Percentiles rank a stretch among this genome's conserved stretches.
phyloP scores from a whole-genome alignment of 1,284 basidiomycete species.

The Leccinum griseonigrum region DNA sequence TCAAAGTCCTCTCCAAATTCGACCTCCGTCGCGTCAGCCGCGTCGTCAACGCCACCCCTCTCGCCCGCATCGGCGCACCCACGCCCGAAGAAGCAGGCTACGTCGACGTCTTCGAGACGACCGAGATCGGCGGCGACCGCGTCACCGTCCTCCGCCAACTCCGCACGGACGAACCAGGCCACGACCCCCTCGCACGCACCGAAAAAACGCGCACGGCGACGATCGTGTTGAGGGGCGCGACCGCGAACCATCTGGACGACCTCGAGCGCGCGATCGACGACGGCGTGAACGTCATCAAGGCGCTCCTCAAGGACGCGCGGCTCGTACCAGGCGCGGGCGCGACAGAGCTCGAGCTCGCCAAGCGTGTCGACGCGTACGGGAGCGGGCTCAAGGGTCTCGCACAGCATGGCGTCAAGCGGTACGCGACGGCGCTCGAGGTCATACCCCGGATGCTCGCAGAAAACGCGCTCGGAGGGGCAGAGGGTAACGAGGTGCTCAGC shows the following conservation, averaged over 20 bases:
- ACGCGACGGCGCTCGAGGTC: slow-evolving; percentile 89
- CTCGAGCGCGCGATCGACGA: slow-evolving; percentile 96
- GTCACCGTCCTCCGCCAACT: slow-evolving; percentile 96
- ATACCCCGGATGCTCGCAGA: slow-evolving; percentile 93
- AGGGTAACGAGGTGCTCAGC: slow-evolving; percentile 91
- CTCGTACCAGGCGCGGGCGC: slow-evolving; percentile 96
- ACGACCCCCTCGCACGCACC: slow-evolving; percentile 39
- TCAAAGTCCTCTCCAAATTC: slow-evolving; percentile 98
- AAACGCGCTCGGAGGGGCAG: slow-evolving; percentile 88
- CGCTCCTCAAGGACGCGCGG: slow-evolving; percentile 86
- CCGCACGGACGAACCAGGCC: slow-evolving; percentile 56
- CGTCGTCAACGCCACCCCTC: slow-evolving; percentile 93
- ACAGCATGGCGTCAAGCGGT: slow-evolving; percentile 94
- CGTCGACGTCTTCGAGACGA: slow-evolving; percentile 92
- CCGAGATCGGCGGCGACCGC: slow-evolving; percentile 96
- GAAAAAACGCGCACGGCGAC: slow-evolving; percentile 86
- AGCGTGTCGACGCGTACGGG: slow-evolving; percentile 83
- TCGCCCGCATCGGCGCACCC: slow-evolving; percentile 94
- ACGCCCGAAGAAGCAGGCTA: slow-evolving; percentile 95
- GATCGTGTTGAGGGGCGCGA: slow-evolving; percentile 96
- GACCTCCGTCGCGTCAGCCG: slow-evolving; percentile 93
- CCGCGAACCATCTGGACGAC: slow-evolving; percentile 93
- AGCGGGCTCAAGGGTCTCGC: slow-evolving; percentile 87
- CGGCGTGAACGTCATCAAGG: slow-evolving; percentile 96
- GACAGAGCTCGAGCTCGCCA: slow-evolving; percentile 88